Conservation (phyloP, 2,329 filamentous ascomycete species). For the Zasmidium citrigriseum region DNA sequence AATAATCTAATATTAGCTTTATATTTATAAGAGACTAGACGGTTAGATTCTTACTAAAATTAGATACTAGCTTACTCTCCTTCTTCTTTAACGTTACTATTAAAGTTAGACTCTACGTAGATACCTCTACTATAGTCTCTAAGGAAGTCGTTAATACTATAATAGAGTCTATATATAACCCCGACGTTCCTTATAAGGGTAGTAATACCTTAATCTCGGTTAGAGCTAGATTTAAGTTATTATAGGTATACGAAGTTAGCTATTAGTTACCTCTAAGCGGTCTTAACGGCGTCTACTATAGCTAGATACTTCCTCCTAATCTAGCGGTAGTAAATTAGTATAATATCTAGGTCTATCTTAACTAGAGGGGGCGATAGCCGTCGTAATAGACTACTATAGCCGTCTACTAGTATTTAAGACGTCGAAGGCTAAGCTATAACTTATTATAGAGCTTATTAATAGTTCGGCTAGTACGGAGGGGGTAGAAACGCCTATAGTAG, state of each 20-base stretch:
- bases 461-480: too few relatives aligned
- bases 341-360: neutral
- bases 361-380: neutral
- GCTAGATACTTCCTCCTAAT: neutral
- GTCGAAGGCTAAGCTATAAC: neutral
- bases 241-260: neutral
- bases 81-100: neutral
- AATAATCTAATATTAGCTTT: neutral
- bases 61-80: neutral
- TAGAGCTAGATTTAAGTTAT: neutral
- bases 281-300: neutral
- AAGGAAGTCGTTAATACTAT: neutral
- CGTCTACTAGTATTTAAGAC: neutral
- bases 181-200: neutral
- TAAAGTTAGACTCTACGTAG: neutral
- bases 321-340: neutral
- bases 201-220: neutral
- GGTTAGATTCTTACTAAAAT: neutral
- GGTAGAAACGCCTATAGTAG: neutral
- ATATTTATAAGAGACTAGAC: neutral
- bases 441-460: neutral
- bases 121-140: neutral
- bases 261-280: neutral
- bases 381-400: neutral
- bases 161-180: neutral